Evolutionary conservation across 1,139 yeast species (phyloP).

Genomic region (Suhomyces choctaworum): DNA sequence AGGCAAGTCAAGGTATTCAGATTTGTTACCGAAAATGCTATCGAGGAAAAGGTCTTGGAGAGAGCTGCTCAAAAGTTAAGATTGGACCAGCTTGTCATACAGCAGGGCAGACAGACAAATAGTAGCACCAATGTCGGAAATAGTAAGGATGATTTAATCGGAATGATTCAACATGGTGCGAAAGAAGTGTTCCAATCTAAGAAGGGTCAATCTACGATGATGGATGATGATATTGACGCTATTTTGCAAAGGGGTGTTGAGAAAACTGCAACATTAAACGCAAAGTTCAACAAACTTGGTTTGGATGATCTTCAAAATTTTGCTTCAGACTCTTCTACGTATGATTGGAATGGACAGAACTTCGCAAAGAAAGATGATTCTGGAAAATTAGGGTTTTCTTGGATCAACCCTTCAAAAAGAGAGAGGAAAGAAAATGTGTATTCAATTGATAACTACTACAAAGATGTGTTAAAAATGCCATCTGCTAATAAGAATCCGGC

Average conservation of each 20-base stretch:
- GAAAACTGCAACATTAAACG: slow-evolving; percentile 64
- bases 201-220: slow-evolving; percentile 32
- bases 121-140: slow-evolving; percentile 49
- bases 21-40: slow-evolving; percentile 76
- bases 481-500: slow-evolving; percentile 17
- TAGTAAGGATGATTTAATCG: slow-evolving; percentile 79
- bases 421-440: slow-evolving; percentile 89
- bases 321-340: slow-evolving; percentile 82
- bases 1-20: slow-evolving; percentile 78
- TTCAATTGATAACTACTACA: slow-evolving; percentile 84
- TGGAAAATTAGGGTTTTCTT: slow-evolving; percentile 52
- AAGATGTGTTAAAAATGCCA: slow-evolving; percentile 61
- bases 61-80: slow-evolving; percentile 78
- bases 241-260: slow-evolving; percentile 77
- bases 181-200: slow-evolving; percentile 71
- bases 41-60: slow-evolving; percentile 78
- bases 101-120: slow-evolving; percentile 74
- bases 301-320: slow-evolving; percentile 91
- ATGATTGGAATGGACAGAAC: slow-evolving; percentile 97
- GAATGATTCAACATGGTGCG: slow-evolving; percentile 98
- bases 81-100: slow-evolving; percentile 89
- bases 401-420: slow-evolving; percentile 90
- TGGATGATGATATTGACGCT: slow-evolving; percentile 77
- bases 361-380: slow-evolving; percentile 63
- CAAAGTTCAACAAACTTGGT: slow-evolving; percentile 80